A percentile compares a stretch with the other conserved stretches of the same genome.
These are phyloP conservation scores for Hexamita inflata DNA, from an alignment of 208 protist species.

Conservation along the genomic window DNA sequence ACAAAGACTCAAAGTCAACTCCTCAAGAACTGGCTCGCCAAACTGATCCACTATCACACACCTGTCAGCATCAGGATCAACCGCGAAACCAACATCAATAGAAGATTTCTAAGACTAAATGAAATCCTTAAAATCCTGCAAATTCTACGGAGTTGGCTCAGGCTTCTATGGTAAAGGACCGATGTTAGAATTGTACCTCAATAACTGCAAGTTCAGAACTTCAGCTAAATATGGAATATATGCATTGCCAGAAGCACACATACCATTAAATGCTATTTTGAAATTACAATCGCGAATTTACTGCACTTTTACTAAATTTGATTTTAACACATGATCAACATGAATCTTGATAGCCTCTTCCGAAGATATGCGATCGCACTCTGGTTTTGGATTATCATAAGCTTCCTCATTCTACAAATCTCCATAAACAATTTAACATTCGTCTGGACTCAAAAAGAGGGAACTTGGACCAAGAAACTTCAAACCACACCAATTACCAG, in stretches of 20 bases:
- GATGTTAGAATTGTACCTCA: constrained; percentile 49
- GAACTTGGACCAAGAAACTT: constrained; percentile 58
- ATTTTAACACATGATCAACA: constrained; percentile 30
- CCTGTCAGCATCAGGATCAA: constrained; percentile 57
- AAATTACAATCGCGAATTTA: constrained; percentile 41
- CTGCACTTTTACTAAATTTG: constrained; percentile 43
- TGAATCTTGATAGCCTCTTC: background rate
- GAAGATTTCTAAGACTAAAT: constrained; percentile 34
- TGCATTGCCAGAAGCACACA: constrained; percentile 51
- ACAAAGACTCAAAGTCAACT: constrained; percentile 54
- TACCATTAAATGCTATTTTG: constrained; percentile 48
- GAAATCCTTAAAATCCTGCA: constrained; percentile 45
- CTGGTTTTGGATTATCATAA: background rate
- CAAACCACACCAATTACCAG: constrained; percentile 53
- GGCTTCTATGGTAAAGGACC: constrained; percentile 53
- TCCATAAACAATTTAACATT: constrained; percentile 46
- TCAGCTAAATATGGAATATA: constrained; percentile 45
- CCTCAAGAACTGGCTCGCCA: constrained; percentile 46
- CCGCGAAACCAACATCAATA: constrained; percentile 54
- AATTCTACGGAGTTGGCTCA: constrained; percentile 53
- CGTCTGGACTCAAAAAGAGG: constrained; percentile 48
- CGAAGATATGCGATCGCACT: background rate
- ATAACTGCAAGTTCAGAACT: constrained; percentile 41
- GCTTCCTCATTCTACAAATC: constrained; percentile 15
- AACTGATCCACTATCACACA: constrained; percentile 53